These are phyloP conservation scores for Tylopilus sp. DNA, from an alignment of 768 basidiomycete species.

Conservation along the genomic window DNA sequence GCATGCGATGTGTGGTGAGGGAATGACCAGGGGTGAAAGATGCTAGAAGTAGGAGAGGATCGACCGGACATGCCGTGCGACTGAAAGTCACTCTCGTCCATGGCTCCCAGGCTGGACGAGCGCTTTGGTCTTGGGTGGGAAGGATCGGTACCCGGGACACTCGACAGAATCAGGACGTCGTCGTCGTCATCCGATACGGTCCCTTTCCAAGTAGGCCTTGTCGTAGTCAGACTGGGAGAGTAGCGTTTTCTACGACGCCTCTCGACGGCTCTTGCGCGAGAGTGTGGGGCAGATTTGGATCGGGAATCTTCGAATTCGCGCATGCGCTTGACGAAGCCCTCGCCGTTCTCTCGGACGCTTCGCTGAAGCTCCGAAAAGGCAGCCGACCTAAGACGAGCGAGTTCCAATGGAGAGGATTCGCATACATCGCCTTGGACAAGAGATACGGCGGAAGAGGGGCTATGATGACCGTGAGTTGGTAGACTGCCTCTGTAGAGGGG, in stretches of 20 bases:
- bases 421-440: constrained; percentile 19
- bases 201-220: constrained; percentile 16
- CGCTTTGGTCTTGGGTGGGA: constrained; percentile 35
- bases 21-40: constrained; percentile 14
- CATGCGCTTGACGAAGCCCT: constrained; percentile 69
- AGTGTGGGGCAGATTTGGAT: constrained; percentile 37
- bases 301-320: constrained; percentile 62
- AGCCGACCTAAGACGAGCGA: constrained; percentile 50
- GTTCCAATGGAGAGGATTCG: constrained; percentile 27
- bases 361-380: constrained; percentile 66
- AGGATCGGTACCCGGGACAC: constrained; percentile 22
- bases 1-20: constrained; percentile 10
- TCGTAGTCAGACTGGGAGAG: constrained; percentile 21
- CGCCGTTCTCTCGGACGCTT: constrained; percentile 61
- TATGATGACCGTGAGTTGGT: constrained; percentile 11
- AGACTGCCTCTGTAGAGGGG: constrained; percentile 6
- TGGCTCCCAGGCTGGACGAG: constrained; percentile 43
- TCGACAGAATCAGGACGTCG: constrained; percentile 53
- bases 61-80: constrained; percentile 15
- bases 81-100: constrained; percentile 35
- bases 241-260: constrained; percentile 43
- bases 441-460: constrained; percentile 22
- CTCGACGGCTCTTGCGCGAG: constrained; percentile 38
- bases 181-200: constrained; percentile 40
- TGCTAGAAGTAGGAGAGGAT: constrained; percentile 24